phyloP scores from a whole-genome alignment of 169 alveolate species.

The Cryptosporidium tyzzeri region DNA sequence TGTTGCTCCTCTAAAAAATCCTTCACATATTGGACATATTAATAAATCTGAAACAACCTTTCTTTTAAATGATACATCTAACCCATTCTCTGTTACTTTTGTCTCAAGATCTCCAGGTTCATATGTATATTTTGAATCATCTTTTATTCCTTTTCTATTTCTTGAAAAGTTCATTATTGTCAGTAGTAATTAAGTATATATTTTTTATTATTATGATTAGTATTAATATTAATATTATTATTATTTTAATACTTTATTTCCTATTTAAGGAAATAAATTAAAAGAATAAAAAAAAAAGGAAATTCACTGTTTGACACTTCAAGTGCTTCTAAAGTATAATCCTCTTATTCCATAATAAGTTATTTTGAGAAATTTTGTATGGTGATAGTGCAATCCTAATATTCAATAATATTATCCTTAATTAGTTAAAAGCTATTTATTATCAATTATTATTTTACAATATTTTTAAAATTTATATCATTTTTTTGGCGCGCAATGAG shows the following conservation, averaged over 20 bases:
- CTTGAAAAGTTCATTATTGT: constrained; percentile 20
- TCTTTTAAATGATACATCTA: constrained; percentile 78
- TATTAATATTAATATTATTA: no score
- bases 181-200: no score
- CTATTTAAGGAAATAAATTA: background rate
- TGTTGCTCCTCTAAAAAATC: constrained; percentile 81
- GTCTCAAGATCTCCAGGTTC: constrained; percentile 70
- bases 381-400: background rate
- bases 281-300: no score
- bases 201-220: no score
- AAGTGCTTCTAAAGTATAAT: background rate
- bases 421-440: background rate
- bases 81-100: constrained; percentile 58
- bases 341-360: no score
- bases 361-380: no score
- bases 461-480: no score
- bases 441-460: background rate
- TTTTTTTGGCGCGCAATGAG: background rate
- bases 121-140: constrained; percentile 7
- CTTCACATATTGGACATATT: constrained; percentile 79
- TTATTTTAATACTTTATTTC: no score
- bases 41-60: constrained; percentile 75
- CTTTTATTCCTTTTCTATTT: constrained; percentile 13
- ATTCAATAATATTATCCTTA: background rate
- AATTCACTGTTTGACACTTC: no score